A percentile compares a stretch with the other conserved stretches of the same genome.
Evolutionary conservation across 257 asterid genomes (phyloP).

Genomic region (Ocimum tenuiflorum): DNA sequence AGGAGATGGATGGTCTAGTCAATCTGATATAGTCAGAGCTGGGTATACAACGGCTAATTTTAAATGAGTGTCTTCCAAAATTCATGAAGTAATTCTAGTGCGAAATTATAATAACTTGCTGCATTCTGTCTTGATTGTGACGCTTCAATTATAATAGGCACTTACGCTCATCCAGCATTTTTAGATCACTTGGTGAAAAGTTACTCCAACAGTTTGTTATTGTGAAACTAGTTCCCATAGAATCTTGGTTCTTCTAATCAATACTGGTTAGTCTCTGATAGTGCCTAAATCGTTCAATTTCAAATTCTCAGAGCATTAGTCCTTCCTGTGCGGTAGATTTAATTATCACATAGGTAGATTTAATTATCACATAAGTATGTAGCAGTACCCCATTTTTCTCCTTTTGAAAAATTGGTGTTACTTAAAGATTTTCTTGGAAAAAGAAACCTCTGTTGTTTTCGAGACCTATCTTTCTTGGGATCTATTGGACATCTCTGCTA

Average conservation of each 20-base stretch:
- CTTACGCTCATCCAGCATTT: not conserved
- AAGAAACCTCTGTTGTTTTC: not conserved
- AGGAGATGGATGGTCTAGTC: not conserved
- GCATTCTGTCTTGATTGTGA: not conserved
- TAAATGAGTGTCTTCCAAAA: not conserved
- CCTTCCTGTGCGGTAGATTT: too few species aligned
- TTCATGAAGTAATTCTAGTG: not conserved
- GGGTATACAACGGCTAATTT: not conserved
- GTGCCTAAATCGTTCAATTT: not conserved
- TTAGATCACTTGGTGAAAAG: not conserved
- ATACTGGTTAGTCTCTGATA: not conserved
- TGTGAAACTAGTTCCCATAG: not conserved
- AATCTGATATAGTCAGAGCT: not conserved
- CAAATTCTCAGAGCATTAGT: not conserved
- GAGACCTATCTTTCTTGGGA: not conserved
- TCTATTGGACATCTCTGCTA: too few species aligned
- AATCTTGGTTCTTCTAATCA: not conserved
- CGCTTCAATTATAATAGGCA: not conserved
- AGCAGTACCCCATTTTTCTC: too few species aligned
- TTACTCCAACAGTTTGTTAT: not conserved
- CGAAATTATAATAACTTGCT: not conserved
- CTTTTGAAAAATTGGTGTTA: too few species aligned
- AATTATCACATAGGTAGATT: not conserved
- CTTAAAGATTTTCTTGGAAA: not conserved
- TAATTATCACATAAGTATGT: not conserved